Base-by-base conservation (phyloP, 371 early-diverging fungal species). In the Mucor mucedo region DNA sequence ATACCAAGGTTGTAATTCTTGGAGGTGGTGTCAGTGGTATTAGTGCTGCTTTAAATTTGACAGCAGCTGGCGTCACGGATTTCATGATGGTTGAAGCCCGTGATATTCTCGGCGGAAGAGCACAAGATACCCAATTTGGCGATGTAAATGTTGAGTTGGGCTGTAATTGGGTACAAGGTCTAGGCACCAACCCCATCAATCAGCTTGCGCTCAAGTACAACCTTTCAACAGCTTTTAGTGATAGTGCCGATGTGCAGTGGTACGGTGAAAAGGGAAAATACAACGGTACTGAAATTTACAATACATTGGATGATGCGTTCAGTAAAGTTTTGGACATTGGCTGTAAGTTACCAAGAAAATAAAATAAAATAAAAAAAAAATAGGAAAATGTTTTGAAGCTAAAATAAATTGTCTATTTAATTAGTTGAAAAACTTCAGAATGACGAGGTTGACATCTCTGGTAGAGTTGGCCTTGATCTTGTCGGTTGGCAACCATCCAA, bases 101-200 rank as follows among this genome's bases (percentile, higher is more conserved):
- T 52, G 69, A 77, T 32, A 63, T 52, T 13, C 57, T 82, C 8
- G 82, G 79, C 38, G 82, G 80, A 5, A 66, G 82, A 58, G 78
- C 79, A 16, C 79, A 79, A 64, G 60, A 77, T 62, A 67, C 59
- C 8, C 63, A 63, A 3, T 79, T 82, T 66, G 79, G 69, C 7
- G 73, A 64, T 40, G 53, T 63, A 11, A 62, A 65, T 28, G 65
- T 82, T 49, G 82, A 82, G 60, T 27, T 76, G 13, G 82, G 82
- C 9, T 78, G 79, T 48, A 82, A 82, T 39, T 82, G 82, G 82
- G 82, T 81, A 28, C 82, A 82, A 63, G 82, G 78, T n/a, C 47
- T 82, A 2, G 82, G 82, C 3, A 63, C 69, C 2, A 82, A 82
- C 27, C 82, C 79, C 10, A 61, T 82, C 58, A 71, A 78, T 30